Evolutionary conservation across 176 grass and related monocot genomes (phyloP).

Genomic region (Pontederia crassipes): DNA sequence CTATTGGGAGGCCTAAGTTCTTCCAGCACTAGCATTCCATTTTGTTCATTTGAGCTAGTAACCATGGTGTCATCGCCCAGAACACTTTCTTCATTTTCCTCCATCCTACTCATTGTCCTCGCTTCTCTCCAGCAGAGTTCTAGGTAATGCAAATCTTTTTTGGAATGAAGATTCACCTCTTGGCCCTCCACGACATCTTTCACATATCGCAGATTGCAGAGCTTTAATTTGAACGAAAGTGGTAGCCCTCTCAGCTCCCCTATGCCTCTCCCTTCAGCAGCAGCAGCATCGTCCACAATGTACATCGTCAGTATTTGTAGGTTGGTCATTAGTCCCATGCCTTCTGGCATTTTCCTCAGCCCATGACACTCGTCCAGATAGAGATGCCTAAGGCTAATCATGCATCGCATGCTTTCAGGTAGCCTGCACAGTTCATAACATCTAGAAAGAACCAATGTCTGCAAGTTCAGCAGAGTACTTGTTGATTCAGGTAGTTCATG

Average conservation of each 20-base stretch:
- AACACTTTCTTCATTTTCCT: no score
- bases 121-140: neutral
- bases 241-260: conserved; percentile 17
- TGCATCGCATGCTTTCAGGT: no score
- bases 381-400: no score
- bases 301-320: no score
- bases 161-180: no score
- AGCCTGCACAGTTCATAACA: neutral
- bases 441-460: conserved; percentile 11
- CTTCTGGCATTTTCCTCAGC: conserved; percentile 6
- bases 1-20: conserved; percentile 10
- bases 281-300: neutral
- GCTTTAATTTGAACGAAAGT: neutral
- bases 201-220: neutral
- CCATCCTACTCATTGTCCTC: no score
- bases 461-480: neutral
- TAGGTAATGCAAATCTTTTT: no score
- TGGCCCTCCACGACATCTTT: no score
- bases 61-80: no score
- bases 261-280: conserved; percentile 1
- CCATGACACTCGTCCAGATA: neutral
- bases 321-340: neutral
- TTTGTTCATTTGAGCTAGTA: neutral
- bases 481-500: neutral
- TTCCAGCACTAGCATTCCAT: conserved; percentile 6